A percentile compares a stretch with the other conserved stretches of the same genome.
These are phyloP conservation scores for Hymenoscyphus occultus DNA, from an alignment of 2,329 filamentous ascomycete genomes.

Conservation along the genomic window DNA sequence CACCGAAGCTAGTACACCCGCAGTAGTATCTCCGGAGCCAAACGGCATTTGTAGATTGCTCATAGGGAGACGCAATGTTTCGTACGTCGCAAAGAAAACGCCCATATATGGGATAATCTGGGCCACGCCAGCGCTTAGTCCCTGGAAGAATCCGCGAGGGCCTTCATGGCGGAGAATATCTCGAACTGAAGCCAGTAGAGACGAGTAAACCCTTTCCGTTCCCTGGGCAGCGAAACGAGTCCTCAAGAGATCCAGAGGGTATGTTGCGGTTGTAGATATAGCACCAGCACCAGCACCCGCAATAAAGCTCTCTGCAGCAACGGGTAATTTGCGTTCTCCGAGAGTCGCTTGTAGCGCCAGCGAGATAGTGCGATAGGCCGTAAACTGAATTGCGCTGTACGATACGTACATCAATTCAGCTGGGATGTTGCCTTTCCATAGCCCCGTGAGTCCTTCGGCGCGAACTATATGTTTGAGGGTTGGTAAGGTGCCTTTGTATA, in stretches of 20 bases:
- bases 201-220: slow-evolving; percentile 71
- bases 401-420: slow-evolving; percentile 91
- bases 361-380: slow-evolving; percentile 75
- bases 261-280: slow-evolving; percentile 77
- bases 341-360: slow-evolving; percentile 53
- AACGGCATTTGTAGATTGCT: slow-evolving; percentile 57
- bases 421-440: slow-evolving; percentile 98
- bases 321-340: slow-evolving; percentile 50
- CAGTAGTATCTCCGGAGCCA: slow-evolving; percentile 78
- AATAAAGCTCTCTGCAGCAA: slow-evolving; percentile 74
- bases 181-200: slow-evolving; percentile 63
- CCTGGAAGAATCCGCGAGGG: slow-evolving; percentile 77
- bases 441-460: slow-evolving; percentile 77
- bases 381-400: slow-evolving; percentile 89
- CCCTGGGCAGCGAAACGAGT: slow-evolving; percentile 98
- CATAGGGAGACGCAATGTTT: slow-evolving; percentile 64
- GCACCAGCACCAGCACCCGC: slow-evolving; percentile 81
- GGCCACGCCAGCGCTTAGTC: slow-evolving; percentile 73
- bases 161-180: slow-evolving; percentile 79
- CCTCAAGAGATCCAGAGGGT: slow-evolving; percentile 87
- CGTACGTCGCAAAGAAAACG: slow-evolving; percentile 89
- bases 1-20: slow-evolving; percentile 76
- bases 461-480: slow-evolving; percentile 74
- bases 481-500: slow-evolving; percentile 72
- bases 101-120: slow-evolving; percentile 98